Evolutionary conservation across 1,139 yeast species (phyloP), one percentile per base, ranked within the genome.

Genomic region (Yamadazyma conglobata): DNA sequence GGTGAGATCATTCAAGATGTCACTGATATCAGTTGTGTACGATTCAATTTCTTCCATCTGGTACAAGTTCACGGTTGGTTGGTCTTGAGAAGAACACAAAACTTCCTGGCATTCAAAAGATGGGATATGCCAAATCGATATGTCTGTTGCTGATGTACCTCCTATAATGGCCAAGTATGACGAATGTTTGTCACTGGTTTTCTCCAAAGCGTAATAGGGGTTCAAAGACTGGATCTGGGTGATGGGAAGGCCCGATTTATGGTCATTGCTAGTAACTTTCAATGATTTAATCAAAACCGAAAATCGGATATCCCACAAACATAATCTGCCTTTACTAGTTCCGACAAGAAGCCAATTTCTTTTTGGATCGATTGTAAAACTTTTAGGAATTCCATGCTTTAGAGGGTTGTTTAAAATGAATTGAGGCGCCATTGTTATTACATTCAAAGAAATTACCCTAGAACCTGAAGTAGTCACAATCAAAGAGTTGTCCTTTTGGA

Each of bases 221-320:
- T 43, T 40, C 17, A 45, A 25, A 15, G 37, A 22, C 2, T 42
- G 27, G 10, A 46, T 24, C 10, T 39, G 35, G 18, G 44, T 39
- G 6, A 47, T 42, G 7, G 42, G 32, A 13, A 32, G 22, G 14
- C 31, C 35, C 4, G 38, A 38, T 9, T 38, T 36, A 8, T 39
- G 33, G 4, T 37, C 43, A 12, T 41, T 39, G 10, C 66, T 63
- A 10, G 67, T 69, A 27, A 82, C 64, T 6, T 70, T 69, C 79
- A 88, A 84, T 1, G 80, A 62, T 38, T 73, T 79, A 17, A 85
- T 61, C 27, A 73, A 58, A 0, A 82, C 43, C 22, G 66, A 67
- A 50, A 87, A 86, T 33, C 95, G 62, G 25, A 84, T 45, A 54
- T 89, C 96, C 95, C 96, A 88, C 13, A 91, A 54, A 39, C 77